Evolutionary conservation across 169 alveolate species (phyloP).

Genomic region (Cryptosporidium viatorum): DNA sequence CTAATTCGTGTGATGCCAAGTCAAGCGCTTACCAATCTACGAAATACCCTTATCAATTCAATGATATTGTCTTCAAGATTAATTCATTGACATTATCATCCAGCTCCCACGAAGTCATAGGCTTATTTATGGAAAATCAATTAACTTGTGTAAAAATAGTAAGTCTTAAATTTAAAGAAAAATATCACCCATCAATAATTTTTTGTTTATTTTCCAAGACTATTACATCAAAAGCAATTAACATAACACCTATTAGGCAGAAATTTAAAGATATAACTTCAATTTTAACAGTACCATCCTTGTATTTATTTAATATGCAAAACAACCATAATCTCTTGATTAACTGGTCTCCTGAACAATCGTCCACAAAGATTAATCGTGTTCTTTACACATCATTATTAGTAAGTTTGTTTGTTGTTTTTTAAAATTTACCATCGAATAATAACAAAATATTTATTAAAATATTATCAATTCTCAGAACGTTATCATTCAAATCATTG

Average conservation of each 20-base stretch:
- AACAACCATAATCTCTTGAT: constrained; percentile 13
- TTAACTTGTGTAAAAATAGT: constrained; percentile 30
- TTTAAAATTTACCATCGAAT: not conserved
- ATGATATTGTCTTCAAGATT: constrained; percentile 19
- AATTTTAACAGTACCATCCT: constrained; percentile 27
- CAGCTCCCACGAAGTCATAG: not conserved
- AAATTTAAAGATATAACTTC: constrained; percentile 31
- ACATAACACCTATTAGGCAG: constrained; percentile 12
- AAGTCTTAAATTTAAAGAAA: not conserved
- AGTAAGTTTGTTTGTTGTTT: constrained; percentile 25
- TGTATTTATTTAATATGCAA: constrained; percentile 43
- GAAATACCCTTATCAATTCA: not conserved
- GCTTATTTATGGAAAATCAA: not conserved
- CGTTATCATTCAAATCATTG: constrained; percentile 8
- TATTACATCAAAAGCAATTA: constrained; percentile 1
- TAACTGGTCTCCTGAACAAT: constrained; percentile 62
- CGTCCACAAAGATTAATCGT: constrained; percentile 18
- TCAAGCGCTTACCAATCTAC: not conserved
- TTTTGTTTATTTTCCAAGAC: not conserved
- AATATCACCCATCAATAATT: not conserved
- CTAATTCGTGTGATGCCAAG: not conserved
- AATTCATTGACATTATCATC: constrained; percentile 25
- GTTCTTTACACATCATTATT: constrained; percentile 33
- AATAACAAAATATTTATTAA: too few species aligned
- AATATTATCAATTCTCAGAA: not conserved